Conservation (phyloP, 495 filamentous ascomycete species). For the Amniculicola lignicola region DNA sequence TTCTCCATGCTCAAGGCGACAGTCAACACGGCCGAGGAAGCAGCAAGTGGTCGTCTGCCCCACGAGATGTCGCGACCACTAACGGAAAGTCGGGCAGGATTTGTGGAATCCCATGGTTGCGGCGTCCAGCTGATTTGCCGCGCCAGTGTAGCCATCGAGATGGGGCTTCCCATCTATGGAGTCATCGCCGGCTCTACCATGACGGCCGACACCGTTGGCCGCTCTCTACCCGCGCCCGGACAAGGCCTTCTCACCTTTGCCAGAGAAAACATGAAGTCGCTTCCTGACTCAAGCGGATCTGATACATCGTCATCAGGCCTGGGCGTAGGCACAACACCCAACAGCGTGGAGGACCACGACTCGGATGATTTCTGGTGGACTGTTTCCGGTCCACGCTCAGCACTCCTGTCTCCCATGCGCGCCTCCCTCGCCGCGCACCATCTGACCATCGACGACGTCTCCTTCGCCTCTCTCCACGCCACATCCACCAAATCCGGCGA, state of each 20-base stretch:
- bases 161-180: constrained; percentile 33
- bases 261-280: constrained; percentile 5
- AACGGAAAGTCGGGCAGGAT: constrained; percentile 22
- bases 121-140: constrained; percentile 32
- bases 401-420: constrained; percentile 36
- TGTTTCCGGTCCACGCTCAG: constrained; percentile 11
- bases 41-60: constrained; percentile 19
- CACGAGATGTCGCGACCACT: constrained; percentile 34
- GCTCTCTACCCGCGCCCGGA: constrained; percentile 37
- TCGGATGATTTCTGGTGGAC: neutral
- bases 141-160: constrained; percentile 30
- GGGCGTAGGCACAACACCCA: neutral
- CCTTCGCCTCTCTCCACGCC: constrained; percentile 33
- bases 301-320: neutral
- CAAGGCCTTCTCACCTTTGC: constrained; percentile 31
- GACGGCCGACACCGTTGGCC: constrained; percentile 32
- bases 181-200: constrained; percentile 23
- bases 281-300: no score
- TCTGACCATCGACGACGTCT: constrained; percentile 33
- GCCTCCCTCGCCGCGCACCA: constrained; percentile 32
- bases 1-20: constrained; percentile 36
- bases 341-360: neutral
- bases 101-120: constrained; percentile 33
- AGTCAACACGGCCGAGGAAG: constrained; percentile 19
- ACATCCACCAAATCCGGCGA: constrained; percentile 36